These are phyloP conservation scores for Metschnikowia lachancei DNA, from an alignment of 805 yeast genomes.

Conservation along the genomic window DNA sequence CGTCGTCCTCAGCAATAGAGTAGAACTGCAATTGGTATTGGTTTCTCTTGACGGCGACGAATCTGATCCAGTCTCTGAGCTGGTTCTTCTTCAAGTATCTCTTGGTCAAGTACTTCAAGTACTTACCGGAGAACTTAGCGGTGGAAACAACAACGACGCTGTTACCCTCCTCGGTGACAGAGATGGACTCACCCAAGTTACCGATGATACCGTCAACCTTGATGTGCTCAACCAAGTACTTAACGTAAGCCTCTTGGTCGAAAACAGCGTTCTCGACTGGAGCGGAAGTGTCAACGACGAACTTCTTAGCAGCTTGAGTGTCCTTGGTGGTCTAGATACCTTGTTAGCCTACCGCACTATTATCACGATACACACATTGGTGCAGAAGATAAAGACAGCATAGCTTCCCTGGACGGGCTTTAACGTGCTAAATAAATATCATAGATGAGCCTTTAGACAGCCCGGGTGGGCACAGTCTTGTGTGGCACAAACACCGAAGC, in stretches of 20 bases:
- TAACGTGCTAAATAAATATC: conserved; percentile 15
- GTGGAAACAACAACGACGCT: conserved; percentile 86
- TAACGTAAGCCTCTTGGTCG: conserved; percentile 96
- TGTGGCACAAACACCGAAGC: conserved; percentile 7
- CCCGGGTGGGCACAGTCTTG: conserved; percentile 10
- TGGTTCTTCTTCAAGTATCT: conserved; percentile 99
- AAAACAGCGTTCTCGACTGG: conserved; percentile 97
- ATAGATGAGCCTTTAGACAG: conserved; percentile 8
- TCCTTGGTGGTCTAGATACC: conserved; percentile 69
- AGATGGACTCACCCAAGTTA: conserved; percentile 93
- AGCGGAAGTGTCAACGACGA: conserved; percentile 93
- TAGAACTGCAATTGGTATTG: conserved; percentile 97
- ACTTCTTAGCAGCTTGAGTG: conserved; percentile 74
- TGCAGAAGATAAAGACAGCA: conserved; percentile 43
- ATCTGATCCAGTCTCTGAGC: conserved; percentile 99
- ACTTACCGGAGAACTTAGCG: conserved; percentile 98
- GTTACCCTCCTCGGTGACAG: conserved; percentile 82
- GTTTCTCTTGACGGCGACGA: conserved; percentile 92
- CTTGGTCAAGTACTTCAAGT: conserved; percentile 99
- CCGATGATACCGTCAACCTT: conserved; percentile 96
- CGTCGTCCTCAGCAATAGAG: conserved; percentile 94
- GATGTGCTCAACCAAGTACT: conserved; percentile 98
- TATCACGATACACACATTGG: conserved; percentile 24
- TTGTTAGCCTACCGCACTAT: conserved; percentile 74
- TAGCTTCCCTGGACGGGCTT: conserved; percentile 47